Base-by-base conservation (phyloP, 805 yeast species). In the Wickerhamomyces alni region DNA sequence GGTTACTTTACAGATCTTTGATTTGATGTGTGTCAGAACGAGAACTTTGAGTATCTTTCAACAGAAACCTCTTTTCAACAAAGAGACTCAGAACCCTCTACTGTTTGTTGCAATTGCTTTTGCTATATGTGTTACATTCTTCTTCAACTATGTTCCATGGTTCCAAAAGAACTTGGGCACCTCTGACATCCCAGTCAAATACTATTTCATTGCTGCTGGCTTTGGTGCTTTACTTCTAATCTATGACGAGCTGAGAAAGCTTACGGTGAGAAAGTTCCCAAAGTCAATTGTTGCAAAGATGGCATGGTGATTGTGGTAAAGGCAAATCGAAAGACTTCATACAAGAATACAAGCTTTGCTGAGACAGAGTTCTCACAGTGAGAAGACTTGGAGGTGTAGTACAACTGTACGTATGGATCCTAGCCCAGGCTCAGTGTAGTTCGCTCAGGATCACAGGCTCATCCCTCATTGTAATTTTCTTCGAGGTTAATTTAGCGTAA, bases 1-100 rank as follows among this genome's bases (percentile, higher is more conserved):
- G 59, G 74, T 72, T 6, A 61, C 71, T 30, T 52, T 71, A 62
- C 77, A 72, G 47, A 59, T 64, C 47, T 70, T 70, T 57, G 70
- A 71, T 44, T 52, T 70, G 44, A 41, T 71, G 47, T 57, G 69
- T 2, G 60, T 66, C 30, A 61, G 78, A 54, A 66, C 71, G 0
- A 58, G 75, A 43, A 54, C 59, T 35, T 53, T 66, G 42, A 62
- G 70, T 41, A 41, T 70, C 17, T 65, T 70, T 54, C 71, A 67
- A 42, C 69, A 63, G 25, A 55, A 59, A 10, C 72, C 75, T 11
- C 34, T 63, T 33, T 40, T 50, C 13, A 61, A 65, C 51, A 58
- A 56, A 54, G 27, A 29, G 2, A 44, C 44, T 12, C 30, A 35
- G 8, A 51, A 51, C 39, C 42, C 41, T 26, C 52, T 56, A 18